Evolutionary conservation across 2,329 filamentous ascomycete genomes (phyloP).

Genomic region (Xylaria digitata): DNA sequence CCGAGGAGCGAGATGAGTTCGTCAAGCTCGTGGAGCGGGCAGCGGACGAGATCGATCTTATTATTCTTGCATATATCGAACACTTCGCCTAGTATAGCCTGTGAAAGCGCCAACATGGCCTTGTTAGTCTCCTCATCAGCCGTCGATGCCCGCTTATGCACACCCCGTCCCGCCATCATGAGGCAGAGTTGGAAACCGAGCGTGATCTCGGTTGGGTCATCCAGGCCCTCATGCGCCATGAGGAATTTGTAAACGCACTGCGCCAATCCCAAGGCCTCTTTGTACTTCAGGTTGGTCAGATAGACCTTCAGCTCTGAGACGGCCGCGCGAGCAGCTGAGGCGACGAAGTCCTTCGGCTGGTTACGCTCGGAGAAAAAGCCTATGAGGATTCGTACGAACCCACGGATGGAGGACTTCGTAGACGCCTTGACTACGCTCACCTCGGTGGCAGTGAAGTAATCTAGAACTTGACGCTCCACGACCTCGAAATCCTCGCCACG

Average conservation of each 20-base stretch:
- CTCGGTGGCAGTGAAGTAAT: conserved; percentile 32
- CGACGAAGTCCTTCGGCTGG: conserved; percentile 34
- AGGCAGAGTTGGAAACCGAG: conserved; percentile 37
- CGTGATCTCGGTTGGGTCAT: conserved; percentile 37
- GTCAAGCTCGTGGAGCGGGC: conserved; percentile 34
- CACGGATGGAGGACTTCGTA: conserved; percentile 25
- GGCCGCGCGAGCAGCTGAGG: conserved; percentile 32
- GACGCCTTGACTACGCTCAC: conserved; percentile 24
- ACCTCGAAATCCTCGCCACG: conserved; percentile 34
- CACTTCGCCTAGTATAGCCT: conserved; percentile 31
- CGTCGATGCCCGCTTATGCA: conserved; percentile 19
- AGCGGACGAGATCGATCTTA: conserved; percentile 36
- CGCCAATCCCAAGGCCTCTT: conserved; percentile 23
- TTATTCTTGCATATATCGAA: conserved; percentile 40
- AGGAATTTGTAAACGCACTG: conserved; percentile 35
- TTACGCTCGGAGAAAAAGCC: conserved; percentile 30
- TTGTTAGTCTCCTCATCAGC: conserved; percentile 32
- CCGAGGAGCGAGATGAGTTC: conserved; percentile 37
- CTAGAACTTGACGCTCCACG: conserved; percentile 30
- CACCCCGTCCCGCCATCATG: conserved; percentile 36
- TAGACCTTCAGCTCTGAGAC: conserved; percentile 31
- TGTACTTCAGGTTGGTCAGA: conserved; percentile 31
- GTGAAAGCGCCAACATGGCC: conserved; percentile 33
- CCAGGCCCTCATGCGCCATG: conserved; percentile 37
- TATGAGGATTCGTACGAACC: conserved; percentile 36